Evolutionary conservation across 768 basidiomycete species (phyloP).

Genomic region (Pisolithus orientalis): DNA sequence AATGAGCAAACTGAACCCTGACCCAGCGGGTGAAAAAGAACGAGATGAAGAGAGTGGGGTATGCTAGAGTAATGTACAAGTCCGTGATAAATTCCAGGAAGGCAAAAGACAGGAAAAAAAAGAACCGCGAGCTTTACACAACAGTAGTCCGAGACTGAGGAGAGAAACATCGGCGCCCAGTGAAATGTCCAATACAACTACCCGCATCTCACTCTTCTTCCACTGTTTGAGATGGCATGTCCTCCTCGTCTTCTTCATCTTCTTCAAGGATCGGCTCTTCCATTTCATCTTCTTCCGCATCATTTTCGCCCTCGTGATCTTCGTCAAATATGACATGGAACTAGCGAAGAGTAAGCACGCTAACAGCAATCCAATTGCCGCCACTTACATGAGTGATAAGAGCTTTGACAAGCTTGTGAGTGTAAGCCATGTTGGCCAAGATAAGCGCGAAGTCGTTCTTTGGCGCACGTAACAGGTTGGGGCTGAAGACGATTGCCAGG

Average conservation of each 20-base stretch:
- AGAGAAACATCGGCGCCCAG: not conserved
- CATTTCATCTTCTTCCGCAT: slow-evolving; percentile 59
- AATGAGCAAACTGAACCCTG: slow-evolving; percentile 6
- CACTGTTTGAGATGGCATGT: slow-evolving; percentile 19
- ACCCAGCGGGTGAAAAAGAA: not conserved
- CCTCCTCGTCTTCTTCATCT: slow-evolving; percentile 56
- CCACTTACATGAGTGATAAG: slow-evolving; percentile 67
- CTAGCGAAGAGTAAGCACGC: slow-evolving; percentile 19
- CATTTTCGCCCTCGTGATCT: slow-evolving; percentile 46
- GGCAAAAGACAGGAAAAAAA: slow-evolving; percentile 3
- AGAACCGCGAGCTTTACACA: not conserved
- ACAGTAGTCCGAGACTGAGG: slow-evolving; percentile 1
- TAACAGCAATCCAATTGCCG: not conserved
- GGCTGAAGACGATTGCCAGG: slow-evolving; percentile 81
- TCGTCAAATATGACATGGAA: slow-evolving; percentile 74
- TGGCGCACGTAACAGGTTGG: slow-evolving; percentile 70
- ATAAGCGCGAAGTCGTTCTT: slow-evolving; percentile 75
- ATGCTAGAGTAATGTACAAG: slow-evolving; percentile 21
- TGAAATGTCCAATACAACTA: slow-evolving; percentile 6
- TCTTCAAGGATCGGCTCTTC: slow-evolving; percentile 65
- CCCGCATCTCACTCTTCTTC: slow-evolving; percentile 15
- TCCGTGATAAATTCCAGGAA: slow-evolving; percentile 27
- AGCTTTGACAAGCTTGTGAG: slow-evolving; percentile 69
- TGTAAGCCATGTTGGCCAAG: slow-evolving; percentile 72
- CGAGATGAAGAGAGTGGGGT: slow-evolving; percentile 1